Conservation (phyloP, 352 stramenopile genomes). For the Globisporangium paddicum region DNA sequence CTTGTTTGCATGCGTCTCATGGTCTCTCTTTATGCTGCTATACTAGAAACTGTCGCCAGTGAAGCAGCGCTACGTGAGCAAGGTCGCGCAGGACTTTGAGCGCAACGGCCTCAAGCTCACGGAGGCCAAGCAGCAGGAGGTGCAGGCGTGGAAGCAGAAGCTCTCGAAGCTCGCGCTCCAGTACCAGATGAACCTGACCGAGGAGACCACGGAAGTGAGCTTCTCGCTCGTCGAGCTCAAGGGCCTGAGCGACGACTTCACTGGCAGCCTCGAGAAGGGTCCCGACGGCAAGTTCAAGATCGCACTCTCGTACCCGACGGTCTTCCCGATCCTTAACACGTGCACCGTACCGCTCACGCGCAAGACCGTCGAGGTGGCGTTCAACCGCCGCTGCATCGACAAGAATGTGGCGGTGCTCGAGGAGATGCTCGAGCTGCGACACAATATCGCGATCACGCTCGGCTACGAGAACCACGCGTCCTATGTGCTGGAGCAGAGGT, state of each 20-base stretch:
- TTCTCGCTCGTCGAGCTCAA: constrained; percentile 74
- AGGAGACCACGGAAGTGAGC: constrained; percentile 81
- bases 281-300: constrained; percentile 79
- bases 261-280: constrained; percentile 58
- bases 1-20: not conserved
- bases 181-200: constrained; percentile 83
- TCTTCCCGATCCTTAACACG: constrained; percentile 87
- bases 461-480: constrained; percentile 83
- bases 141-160: constrained; percentile 84
- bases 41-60: constrained; percentile 43
- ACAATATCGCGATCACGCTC: constrained; percentile 67
- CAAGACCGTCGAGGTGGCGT: constrained; percentile 69
- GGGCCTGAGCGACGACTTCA: constrained; percentile 77
- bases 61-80: constrained; percentile 76
- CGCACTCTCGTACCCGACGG: constrained; percentile 85
- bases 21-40: not conserved
- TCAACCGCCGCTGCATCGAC: constrained; percentile 82
- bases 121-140: constrained; percentile 55
- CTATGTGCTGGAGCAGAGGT: constrained; percentile 83
- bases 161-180: constrained; percentile 78
- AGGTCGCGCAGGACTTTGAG: constrained; percentile 78
- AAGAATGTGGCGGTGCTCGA: constrained; percentile 80
- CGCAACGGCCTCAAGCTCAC: constrained; percentile 79
- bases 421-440: constrained; percentile 75
- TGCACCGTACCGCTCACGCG: constrained; percentile 83